Percentiles rank a stretch among this genome's conserved stretches.
Conservation (phyloP, 306 rosid genomes). For the Bauhinia variegata region DNA sequence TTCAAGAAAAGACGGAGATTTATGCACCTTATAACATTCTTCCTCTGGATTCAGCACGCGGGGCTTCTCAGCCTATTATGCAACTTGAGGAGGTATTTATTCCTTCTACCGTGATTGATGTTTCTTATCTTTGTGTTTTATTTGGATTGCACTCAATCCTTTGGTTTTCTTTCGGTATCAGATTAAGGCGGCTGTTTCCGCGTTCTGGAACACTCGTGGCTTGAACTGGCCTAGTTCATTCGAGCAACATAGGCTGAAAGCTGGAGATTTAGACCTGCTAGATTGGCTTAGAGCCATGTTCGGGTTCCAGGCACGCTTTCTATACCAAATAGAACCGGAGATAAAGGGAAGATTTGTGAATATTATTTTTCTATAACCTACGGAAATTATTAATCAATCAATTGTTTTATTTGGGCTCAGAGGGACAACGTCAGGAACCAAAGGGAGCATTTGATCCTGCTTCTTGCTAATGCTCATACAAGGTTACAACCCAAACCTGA, state of each 20-base stretch:
- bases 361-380: not conserved
- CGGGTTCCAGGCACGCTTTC: conserved; percentile 80
- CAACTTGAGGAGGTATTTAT: conserved; percentile 97
- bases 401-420: conserved; percentile 55
- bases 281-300: conserved; percentile 98
- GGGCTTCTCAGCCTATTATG: conserved; percentile 95
- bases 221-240: conserved; percentile 83
- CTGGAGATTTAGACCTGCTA: conserved; percentile 84
- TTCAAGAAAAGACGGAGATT: conserved; percentile 90
- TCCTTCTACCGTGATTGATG: conserved; percentile 18
- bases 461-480: conserved; percentile 84
- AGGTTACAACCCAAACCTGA: conserved; percentile 93
- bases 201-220: conserved; percentile 79
- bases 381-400: conserved; percentile 22
- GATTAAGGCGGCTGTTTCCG: conserved; percentile 92
- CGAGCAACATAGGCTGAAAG: conserved; percentile 77
- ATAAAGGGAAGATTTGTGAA: conserved; percentile 8
- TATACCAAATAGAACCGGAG: conserved; percentile 1
- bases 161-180: conserved; percentile 40
- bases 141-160: conserved; percentile 32
- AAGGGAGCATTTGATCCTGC: conserved; percentile 90
- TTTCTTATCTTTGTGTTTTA: conserved; percentile 28
- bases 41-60: conserved; percentile 94
- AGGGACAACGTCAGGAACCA: conserved; percentile 95
- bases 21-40: conserved; percentile 93